phyloP scores from a whole-genome alignment of 306 rosid genomes.

The Inga oerstediana region DNA sequence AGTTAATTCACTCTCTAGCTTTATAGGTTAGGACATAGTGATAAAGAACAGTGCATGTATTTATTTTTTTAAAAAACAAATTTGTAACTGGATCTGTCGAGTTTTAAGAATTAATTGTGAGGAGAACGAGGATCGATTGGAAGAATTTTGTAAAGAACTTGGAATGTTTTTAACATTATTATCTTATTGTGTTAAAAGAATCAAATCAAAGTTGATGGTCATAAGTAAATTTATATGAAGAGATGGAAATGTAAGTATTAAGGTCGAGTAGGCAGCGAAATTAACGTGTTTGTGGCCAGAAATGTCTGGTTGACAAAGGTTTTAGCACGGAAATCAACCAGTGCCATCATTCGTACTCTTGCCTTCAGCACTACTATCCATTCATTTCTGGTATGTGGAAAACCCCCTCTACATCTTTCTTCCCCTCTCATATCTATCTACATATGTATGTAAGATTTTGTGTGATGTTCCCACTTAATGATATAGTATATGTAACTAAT shows the following conservation, averaged over 20 bases:
- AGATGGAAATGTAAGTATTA: neutral
- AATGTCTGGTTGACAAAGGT: constrained; percentile 47
- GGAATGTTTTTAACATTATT: neutral
- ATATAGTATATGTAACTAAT: neutral
- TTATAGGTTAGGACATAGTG: neutral
- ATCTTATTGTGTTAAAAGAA: neutral
- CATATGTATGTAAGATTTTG: no score
- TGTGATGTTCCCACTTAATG: neutral
- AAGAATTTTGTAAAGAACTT: neutral
- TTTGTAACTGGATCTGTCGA: neutral
- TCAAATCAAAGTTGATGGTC: neutral
- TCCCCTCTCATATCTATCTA: no score
- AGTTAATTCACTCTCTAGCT: neutral
- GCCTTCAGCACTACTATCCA: neutral
- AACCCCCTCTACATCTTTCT: neutral
- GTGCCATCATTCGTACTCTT: constrained; percentile 25
- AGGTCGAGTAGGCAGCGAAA: constrained; percentile 45
- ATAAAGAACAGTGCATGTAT: neutral
- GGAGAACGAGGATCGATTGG: neutral
- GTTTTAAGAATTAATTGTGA: neutral
- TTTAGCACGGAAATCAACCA: constrained; percentile 40
- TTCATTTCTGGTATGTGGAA: neutral
- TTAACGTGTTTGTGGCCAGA: constrained; percentile 34
- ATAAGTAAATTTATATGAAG: neutral
- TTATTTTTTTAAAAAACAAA: neutral